These are phyloP conservation scores for Sugiyamaella marilandica DNA, from an alignment of 805 yeast genomes.

Conservation along the genomic window DNA sequence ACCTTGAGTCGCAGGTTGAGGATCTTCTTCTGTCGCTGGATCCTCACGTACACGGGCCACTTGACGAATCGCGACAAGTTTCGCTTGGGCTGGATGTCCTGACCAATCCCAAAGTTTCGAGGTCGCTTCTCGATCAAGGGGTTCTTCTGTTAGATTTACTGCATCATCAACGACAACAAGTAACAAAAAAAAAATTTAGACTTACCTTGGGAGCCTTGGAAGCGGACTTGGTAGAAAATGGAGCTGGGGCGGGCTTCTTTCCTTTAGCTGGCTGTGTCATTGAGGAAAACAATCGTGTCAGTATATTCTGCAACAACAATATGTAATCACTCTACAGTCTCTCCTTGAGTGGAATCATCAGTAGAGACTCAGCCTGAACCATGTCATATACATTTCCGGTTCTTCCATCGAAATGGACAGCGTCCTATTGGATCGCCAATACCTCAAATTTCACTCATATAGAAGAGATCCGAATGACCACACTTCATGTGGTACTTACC, in stretches of 20 bases:
- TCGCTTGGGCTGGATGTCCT: conserved; percentile 91
- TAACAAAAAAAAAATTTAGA: too few species aligned
- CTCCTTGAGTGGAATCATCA: conserved; percentile 13
- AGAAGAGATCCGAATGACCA: conserved; percentile 4
- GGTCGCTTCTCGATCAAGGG: conserved; percentile 88
- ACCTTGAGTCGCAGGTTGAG: conserved; percentile 94
- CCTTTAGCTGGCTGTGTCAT: conserved; percentile 31
- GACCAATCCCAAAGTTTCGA: conserved; percentile 95
- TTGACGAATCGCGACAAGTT: conserved; percentile 95
- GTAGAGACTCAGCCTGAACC: conserved; percentile 20
- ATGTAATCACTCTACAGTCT: conserved; percentile 33
- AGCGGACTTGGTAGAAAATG: conserved; percentile 69
- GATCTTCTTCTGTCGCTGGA: conserved; percentile 98
- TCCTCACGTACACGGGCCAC: conserved; percentile 98
- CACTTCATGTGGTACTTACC: conserved; percentile 8
- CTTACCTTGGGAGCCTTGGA: conserved; percentile 42
- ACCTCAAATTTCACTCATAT: background rate
- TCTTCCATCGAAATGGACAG: background rate
- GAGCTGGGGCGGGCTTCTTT: conserved; percentile 97
- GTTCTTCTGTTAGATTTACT: conserved; percentile 43
- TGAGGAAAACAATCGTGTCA: conserved; percentile 23
- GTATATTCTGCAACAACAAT: conserved; percentile 2
- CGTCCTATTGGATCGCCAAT: background rate
- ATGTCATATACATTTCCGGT: background rate
- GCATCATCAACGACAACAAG: background rate